A percentile compares a stretch with the other conserved stretches of the same genome.
Conservation (phyloP, 2,329 filamentous ascomycete species). For the Penicillium sp. region DNA sequence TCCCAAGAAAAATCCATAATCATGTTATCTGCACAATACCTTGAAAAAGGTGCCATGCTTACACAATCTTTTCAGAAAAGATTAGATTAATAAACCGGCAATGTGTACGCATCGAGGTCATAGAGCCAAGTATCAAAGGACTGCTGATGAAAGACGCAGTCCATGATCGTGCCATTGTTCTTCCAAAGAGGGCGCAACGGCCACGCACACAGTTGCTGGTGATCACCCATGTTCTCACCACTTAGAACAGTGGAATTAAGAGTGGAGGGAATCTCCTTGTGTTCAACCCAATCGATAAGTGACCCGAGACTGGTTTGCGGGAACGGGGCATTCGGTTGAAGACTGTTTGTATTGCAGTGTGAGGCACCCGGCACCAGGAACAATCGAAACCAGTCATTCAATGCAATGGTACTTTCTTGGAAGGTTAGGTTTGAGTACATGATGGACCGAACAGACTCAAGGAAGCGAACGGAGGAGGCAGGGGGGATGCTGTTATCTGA, state of each 20-base stretch:
- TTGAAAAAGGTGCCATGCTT: too few species aligned
- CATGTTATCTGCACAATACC: background rate
- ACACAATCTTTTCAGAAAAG: too few species aligned
- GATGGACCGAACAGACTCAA: constrained; percentile 1
- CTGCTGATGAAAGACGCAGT: background rate
- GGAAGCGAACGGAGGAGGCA: constrained; percentile 1
- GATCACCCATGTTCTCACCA: background rate
- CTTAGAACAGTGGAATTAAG: constrained; percentile 2
- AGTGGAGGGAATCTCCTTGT: background rate
- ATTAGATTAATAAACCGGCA: background rate
- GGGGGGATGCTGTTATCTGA: constrained; percentile 1
- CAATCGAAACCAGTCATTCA: constrained; percentile 3
- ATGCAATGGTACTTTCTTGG: background rate
- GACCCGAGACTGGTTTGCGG: constrained; percentile 2
- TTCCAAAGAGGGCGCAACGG: constrained; percentile 6
- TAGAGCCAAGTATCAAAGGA: constrained; percentile 2
- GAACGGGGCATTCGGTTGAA: constrained; percentile 1
- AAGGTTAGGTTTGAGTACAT: background rate
- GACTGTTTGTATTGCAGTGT: constrained; percentile 1
- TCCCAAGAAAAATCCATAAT: background rate
- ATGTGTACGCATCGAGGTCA: background rate
- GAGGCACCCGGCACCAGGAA: constrained; percentile 5
- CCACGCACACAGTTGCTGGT: constrained; percentile 6
- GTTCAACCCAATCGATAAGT: constrained; percentile 3
- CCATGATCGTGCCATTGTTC: constrained; percentile 1